A percentile compares a stretch with the other conserved stretches of the same genome.
Conservation (phyloP, 805 yeast genomes). For the Monosporozyma unispora region DNA sequence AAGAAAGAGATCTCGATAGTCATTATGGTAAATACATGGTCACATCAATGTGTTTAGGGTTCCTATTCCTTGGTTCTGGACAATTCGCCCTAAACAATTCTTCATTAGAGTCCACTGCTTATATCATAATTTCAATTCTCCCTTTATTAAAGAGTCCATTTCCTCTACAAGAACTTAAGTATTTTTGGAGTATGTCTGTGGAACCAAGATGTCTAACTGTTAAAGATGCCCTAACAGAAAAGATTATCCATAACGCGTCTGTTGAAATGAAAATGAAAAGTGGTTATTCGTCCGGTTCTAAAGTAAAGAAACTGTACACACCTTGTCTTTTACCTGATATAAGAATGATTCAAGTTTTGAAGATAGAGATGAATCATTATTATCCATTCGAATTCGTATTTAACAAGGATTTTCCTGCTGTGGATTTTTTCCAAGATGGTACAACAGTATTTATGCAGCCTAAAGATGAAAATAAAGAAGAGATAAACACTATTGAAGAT, state of each 20-base stretch:
- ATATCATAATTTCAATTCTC: conserved; percentile 61
- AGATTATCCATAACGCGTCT: conserved; percentile 40
- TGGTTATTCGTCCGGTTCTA: conserved; percentile 29
- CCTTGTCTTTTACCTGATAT: conserved; percentile 68
- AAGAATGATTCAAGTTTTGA: conserved; percentile 39
- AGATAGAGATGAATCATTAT: conserved; percentile 40
- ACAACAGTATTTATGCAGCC: conserved; percentile 22
- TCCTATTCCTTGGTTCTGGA: conserved; percentile 85
- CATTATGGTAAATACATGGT: conserved; percentile 69
- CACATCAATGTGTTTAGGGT: conserved; percentile 73
- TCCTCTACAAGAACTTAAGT: conserved; percentile 76
- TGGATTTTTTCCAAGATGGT: conserved; percentile 23
- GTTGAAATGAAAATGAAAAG: conserved; percentile 29
- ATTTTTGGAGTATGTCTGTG: conserved; percentile 82
- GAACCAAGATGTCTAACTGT: conserved; percentile 74
- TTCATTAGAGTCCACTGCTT: conserved; percentile 33
- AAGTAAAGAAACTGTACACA: conserved; percentile 35
- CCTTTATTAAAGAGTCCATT: conserved; percentile 40
- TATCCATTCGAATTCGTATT: conserved; percentile 41
- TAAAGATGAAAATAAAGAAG: conserved; percentile 3
- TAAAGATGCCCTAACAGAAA: conserved; percentile 55
- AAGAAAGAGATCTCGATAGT: conserved; percentile 20
- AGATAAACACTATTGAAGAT: conserved; percentile 6
- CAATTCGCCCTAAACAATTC: conserved; percentile 70
- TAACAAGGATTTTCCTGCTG: conserved; percentile 21